Evolutionary conservation across 805 yeast species (phyloP).

Genomic region (Barnettozyma populi): DNA sequence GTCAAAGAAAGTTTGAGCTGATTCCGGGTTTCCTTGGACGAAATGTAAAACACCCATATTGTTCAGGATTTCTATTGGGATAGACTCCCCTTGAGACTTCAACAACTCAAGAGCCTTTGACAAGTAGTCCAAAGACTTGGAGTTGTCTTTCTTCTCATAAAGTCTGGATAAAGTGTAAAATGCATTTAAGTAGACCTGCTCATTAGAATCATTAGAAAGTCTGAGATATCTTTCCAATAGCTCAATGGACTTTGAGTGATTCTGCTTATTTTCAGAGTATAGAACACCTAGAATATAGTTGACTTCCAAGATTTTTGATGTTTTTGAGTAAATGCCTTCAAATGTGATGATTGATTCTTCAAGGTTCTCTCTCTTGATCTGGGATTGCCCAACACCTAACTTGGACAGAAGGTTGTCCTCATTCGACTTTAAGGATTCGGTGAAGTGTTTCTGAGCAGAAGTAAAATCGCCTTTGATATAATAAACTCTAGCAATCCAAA

Average conservation of each 20-base stretch:
- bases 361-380: slow-evolving; percentile 61
- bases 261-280: slow-evolving; percentile 38
- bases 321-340: slow-evolving; percentile 62
- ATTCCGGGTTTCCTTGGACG: slow-evolving; percentile 51
- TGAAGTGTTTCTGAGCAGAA: slow-evolving; percentile 68
- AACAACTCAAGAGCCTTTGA: slow-evolving; percentile 53
- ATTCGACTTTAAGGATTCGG: slow-evolving; percentile 62
- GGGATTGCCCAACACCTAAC: slow-evolving; percentile 83
- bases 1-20: slow-evolving; percentile 52
- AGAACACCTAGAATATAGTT: slow-evolving; percentile 71
- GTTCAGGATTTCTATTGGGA: slow-evolving; percentile 59
- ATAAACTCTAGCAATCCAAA: slow-evolving; percentile 83
- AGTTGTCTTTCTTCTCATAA: slow-evolving; percentile 60
- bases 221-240: slow-evolving; percentile 67
- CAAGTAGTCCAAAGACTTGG: slow-evolving; percentile 62
- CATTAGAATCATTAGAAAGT: slow-evolving; percentile 51
- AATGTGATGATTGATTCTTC: slow-evolving; percentile 86
- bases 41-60: slow-evolving; percentile 83
- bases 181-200: slow-evolving; percentile 59
- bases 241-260: slow-evolving; percentile 48
- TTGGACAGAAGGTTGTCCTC: slow-evolving; percentile 64
- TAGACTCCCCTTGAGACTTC: slow-evolving; percentile 25
- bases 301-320: slow-evolving; percentile 69
- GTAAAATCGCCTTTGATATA: slow-evolving; percentile 55
- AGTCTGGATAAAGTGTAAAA: slow-evolving; percentile 62